Evolutionary conservation across 495 filamentous ascomycete species (phyloP).

Genomic region (Immersiella caudata): DNA sequence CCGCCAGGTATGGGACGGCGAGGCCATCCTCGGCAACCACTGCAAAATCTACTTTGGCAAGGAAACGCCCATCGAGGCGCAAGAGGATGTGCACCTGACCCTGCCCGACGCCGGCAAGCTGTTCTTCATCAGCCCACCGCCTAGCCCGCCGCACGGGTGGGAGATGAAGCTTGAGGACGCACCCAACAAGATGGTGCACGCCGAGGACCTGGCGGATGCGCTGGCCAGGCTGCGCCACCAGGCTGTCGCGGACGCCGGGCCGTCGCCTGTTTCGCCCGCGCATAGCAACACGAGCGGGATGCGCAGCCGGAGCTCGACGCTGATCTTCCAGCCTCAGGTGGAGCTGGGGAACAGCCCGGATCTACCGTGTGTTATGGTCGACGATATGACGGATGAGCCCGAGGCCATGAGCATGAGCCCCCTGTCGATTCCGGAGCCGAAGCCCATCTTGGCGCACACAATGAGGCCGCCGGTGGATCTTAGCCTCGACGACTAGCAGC

Average conservation of each 20-base stretch:
- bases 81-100: conserved; percentile 61
- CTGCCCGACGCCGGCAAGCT: conserved; percentile 86
- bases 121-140: conserved; percentile 96
- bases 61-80: conserved; percentile 57
- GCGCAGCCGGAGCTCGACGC: conserved; percentile 46
- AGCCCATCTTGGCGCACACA: conserved; percentile 72
- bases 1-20: conserved; percentile 70
- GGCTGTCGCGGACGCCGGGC: conserved; percentile 8
- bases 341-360: conserved; percentile 69
- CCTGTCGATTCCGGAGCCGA: conserved; percentile 45
- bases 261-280: conserved; percentile 36
- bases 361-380: conserved; percentile 86
- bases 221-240: conserved; percentile 66
- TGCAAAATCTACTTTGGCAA: conserved; percentile 89
- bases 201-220: conserved; percentile 82
- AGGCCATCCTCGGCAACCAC: conserved; percentile 67
- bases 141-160: conserved; percentile 91
- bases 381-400: conserved; percentile 74
- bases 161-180: conserved; percentile 85
- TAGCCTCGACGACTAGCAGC: conserved; percentile 59
- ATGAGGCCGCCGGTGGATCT: conserved; percentile 86
- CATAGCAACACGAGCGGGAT: conserved; percentile 31
- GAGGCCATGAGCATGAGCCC: conserved; percentile 44
- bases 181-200: conserved; percentile 91
- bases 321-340: conserved; percentile 53